Conservation (phyloP, 2,329 filamentous ascomycete species). For the Penicillium sp. region DNA sequence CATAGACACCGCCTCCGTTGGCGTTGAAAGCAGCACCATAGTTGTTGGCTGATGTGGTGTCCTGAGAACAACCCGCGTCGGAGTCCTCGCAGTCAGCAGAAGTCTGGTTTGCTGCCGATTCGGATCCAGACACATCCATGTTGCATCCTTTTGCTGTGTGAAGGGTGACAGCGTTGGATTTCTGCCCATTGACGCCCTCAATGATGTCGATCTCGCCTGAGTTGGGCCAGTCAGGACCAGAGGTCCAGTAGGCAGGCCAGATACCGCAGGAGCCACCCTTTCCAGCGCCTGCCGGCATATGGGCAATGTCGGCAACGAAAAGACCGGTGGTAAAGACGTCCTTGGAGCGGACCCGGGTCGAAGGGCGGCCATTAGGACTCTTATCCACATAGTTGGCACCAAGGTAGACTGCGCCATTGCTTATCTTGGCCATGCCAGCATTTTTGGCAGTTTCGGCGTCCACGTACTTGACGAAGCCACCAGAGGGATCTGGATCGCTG, state of each 20-base stretch:
- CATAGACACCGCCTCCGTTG: not conserved
- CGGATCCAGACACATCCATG: not conserved
- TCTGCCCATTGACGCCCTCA: too few relatives aligned
- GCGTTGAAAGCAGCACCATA: not conserved
- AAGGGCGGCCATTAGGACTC: not conserved
- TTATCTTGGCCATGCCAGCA: not conserved
- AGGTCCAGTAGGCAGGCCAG: too few relatives aligned
- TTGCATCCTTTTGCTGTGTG: too few relatives aligned
- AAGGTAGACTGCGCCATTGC: not conserved
- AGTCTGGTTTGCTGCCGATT: not conserved
- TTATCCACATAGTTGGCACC: not conserved
- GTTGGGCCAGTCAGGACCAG: too few relatives aligned
- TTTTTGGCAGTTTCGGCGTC: not conserved
- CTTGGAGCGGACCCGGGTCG: too few relatives aligned
- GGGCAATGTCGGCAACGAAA: not conserved
- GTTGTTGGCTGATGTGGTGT: not conserved
- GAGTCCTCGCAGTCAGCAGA: too few relatives aligned
- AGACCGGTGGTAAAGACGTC: not conserved
- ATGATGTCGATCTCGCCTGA: too few relatives aligned
- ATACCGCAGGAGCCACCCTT: too few relatives aligned
- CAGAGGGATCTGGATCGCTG: not conserved
- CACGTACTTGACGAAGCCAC: not conserved
- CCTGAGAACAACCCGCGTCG: not conserved
- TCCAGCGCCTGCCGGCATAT: too few relatives aligned
- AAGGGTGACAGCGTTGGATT: too few relatives aligned